phyloP scores from a whole-genome alignment of 2,329 filamentous ascomycete genomes.

The Fusarium sp. region DNA sequence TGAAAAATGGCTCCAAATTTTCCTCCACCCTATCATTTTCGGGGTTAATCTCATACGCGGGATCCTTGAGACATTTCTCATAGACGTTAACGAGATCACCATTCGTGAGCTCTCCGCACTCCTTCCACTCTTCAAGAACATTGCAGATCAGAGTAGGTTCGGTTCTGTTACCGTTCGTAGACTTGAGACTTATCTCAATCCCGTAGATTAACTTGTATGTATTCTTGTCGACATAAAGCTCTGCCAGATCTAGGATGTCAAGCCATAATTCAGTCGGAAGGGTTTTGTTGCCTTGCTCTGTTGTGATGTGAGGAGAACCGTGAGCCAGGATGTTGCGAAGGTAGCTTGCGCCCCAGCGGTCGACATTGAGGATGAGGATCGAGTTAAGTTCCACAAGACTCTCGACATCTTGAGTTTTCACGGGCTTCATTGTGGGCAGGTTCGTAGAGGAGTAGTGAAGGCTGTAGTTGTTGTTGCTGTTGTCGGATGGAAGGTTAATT shows the following conservation, averaged over 20 bases:
- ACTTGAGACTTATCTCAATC: background rate
- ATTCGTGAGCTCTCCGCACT: background rate
- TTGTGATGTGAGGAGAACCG: fast-evolving
- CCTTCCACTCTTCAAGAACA: background rate
- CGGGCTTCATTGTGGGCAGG: background rate
- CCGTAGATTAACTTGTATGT: background rate
- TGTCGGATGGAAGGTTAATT: background rate
- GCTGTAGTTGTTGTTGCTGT: background rate
- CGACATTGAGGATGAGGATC: background rate
- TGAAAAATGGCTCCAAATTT: background rate
- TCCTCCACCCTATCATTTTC: background rate
- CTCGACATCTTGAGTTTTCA: background rate
- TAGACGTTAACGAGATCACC: fast-evolving
- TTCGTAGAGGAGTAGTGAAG: fast-evolving
- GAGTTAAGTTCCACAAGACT: fast-evolving
- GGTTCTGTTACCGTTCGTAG: fast-evolving
- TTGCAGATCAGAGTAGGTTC: background rate
- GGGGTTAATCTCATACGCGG: background rate
- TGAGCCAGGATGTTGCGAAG: background rate
- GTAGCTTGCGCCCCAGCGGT: background rate
- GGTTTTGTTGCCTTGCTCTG: background rate
- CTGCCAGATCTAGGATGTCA: background rate
- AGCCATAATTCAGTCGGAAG: background rate
- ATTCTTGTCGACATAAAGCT: fast-evolving
- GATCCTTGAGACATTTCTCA: background rate